phyloP scores from a whole-genome alignment of 495 filamentous ascomycete genomes.

The Annulohypoxylon maeteangense region DNA sequence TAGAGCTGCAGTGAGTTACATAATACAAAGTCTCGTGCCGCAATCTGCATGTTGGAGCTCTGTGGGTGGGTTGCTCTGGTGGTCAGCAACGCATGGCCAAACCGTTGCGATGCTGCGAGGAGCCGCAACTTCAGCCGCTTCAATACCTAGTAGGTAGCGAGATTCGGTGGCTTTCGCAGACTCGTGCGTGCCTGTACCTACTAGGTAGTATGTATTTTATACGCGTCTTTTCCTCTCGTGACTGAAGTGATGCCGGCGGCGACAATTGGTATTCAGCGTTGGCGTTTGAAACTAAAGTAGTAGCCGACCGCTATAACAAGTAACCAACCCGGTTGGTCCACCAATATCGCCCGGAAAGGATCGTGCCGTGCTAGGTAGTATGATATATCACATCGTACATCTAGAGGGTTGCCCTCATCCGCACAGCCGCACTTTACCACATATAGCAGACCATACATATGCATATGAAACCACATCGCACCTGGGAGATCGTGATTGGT shows the following conservation, averaged over 20 bases:
- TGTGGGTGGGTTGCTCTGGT: slow-evolving; percentile 14
- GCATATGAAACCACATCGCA: slow-evolving; percentile 10
- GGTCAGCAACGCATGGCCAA: slow-evolving; percentile 21
- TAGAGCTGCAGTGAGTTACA: background rate
- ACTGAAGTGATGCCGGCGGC: background rate
- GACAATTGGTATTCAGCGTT: slow-evolving; percentile 1
- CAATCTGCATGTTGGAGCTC: slow-evolving; percentile 19
- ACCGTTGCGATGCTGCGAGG: background rate
- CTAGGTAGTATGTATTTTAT: too few relatives aligned
- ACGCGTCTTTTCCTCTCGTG: background rate
- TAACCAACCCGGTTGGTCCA: slow-evolving; percentile 14
- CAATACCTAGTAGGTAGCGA: too few relatives aligned
- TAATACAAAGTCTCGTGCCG: slow-evolving; percentile 32
- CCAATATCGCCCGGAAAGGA: background rate
- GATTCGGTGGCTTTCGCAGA: background rate
- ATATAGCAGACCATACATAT: slow-evolving; percentile 11
- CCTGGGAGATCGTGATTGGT: slow-evolving; percentile 20
- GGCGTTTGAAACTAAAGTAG: background rate
- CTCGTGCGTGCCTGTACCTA: background rate
- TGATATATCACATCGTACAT: slow-evolving; percentile 34
- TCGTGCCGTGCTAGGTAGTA: background rate
- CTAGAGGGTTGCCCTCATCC: slow-evolving; percentile 5
- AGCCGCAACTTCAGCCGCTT: slow-evolving; percentile 28
- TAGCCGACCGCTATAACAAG: background rate
- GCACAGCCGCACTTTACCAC: slow-evolving; percentile 23